Evolutionary conservation across 495 filamentous ascomycete genomes (phyloP).

Genomic region (Xylaria acuta): DNA sequence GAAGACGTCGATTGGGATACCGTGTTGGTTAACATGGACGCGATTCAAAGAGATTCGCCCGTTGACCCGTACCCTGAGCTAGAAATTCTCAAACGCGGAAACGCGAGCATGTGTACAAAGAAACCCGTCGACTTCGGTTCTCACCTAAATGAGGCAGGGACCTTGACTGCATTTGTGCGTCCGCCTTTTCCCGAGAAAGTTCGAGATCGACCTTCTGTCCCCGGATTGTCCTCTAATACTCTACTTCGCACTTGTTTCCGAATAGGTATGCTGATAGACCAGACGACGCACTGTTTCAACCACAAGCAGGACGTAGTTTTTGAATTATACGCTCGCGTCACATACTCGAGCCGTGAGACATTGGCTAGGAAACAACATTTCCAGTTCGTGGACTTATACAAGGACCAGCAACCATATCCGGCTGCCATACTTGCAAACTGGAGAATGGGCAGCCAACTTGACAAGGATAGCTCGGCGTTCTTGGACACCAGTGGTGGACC

Average conservation of each 20-base stretch:
- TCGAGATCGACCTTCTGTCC: slow-evolving; percentile 58
- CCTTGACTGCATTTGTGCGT: slow-evolving; percentile 51
- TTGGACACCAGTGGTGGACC: slow-evolving; percentile 37
- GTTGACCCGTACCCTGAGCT: neutral
- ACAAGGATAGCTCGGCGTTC: slow-evolving; percentile 54
- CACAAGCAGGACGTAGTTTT: slow-evolving; percentile 53
- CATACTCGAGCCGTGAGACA: slow-evolving; percentile 55
- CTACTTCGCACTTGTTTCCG: slow-evolving; percentile 67
- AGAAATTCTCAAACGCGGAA: neutral
- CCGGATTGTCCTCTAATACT: slow-evolving; percentile 54
- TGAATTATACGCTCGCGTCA: slow-evolving; percentile 66
- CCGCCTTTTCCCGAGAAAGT: slow-evolving; percentile 55
- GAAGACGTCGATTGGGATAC: slow-evolving; percentile 46
- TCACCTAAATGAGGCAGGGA: slow-evolving; percentile 14
- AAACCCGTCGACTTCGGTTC: neutral
- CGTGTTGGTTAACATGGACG: slow-evolving; percentile 33
- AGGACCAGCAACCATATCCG: slow-evolving; percentile 59
- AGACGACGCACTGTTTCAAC: slow-evolving; percentile 44
- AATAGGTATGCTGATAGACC: slow-evolving; percentile 61
- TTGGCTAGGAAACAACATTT: slow-evolving; percentile 60
- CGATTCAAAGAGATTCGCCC: slow-evolving; percentile 16
- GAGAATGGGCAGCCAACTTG: slow-evolving; percentile 52
- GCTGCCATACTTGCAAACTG: slow-evolving; percentile 57
- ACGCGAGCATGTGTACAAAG: neutral
- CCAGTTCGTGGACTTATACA: slow-evolving; percentile 64